These are phyloP conservation scores for Blastobotrys malaysiensis DNA, from an alignment of 1,139 yeast genomes.

Conservation along the genomic window DNA sequence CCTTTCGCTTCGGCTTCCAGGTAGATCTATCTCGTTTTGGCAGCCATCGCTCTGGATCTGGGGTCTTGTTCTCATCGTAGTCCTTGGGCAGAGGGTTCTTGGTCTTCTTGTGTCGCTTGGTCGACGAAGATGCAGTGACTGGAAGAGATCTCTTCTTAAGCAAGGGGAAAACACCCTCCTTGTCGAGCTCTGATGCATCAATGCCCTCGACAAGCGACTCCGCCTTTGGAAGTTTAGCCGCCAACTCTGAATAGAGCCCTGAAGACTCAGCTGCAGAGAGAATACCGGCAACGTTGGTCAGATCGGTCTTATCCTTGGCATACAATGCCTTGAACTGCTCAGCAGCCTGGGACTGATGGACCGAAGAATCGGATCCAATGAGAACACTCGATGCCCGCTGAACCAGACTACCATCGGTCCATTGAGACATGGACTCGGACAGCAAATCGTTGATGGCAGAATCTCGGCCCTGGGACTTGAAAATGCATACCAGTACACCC, in stretches of 20 bases:
- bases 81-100: slow-evolving; percentile 38
- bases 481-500: slow-evolving; percentile 43
- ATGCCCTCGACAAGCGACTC: slow-evolving; percentile 38
- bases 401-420: slow-evolving; percentile 34
- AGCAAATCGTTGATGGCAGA: slow-evolving; percentile 20
- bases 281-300: slow-evolving; percentile 19
- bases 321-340: slow-evolving; percentile 13
- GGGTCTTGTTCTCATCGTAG: slow-evolving; percentile 37
- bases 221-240: slow-evolving; percentile 15
- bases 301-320: slow-evolving; percentile 6
- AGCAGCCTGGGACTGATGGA: slow-evolving; percentile 11
- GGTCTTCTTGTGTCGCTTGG: slow-evolving; percentile 37
- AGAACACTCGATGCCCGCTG: slow-evolving; percentile 21
- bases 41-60: slow-evolving; percentile 82
- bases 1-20: slow-evolving; percentile 63
- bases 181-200: slow-evolving; percentile 39
- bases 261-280: slow-evolving; percentile 19
- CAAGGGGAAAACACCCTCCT: slow-evolving; percentile 38
- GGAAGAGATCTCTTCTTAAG: slow-evolving; percentile 21
- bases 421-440: slow-evolving; percentile 20
- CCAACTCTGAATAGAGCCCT: slow-evolving; percentile 7
- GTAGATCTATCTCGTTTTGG: slow-evolving; percentile 81
- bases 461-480: slow-evolving; percentile 37
- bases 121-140: slow-evolving; percentile 6
- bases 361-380: slow-evolving; percentile 13